Conservation (phyloP, 2,329 filamentous ascomycete species). For the Curvularia verruculosa region DNA sequence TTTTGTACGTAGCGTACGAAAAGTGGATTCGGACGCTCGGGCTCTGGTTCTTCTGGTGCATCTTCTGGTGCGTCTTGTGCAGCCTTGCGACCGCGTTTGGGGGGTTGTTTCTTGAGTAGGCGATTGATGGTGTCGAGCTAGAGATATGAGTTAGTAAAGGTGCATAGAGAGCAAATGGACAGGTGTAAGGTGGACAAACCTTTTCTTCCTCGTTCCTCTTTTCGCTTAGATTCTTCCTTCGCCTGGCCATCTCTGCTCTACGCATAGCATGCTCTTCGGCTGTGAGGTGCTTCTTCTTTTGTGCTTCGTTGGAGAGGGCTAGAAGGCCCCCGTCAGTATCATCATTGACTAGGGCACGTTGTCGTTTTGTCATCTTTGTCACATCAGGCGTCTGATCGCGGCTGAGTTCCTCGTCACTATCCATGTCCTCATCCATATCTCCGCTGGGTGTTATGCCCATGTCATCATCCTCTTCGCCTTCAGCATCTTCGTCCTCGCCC, state of each 20-base stretch:
- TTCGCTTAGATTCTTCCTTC: constrained; percentile 75
- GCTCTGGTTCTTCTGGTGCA: constrained; percentile 54
- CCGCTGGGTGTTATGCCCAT: constrained; percentile 43
- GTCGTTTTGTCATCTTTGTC: constrained; percentile 71
- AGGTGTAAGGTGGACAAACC: constrained; percentile 49
- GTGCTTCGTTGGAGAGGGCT: constrained; percentile 68
- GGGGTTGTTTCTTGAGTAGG: constrained; percentile 82
- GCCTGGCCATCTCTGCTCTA: constrained; percentile 73
- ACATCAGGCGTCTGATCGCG: constrained; percentile 66
- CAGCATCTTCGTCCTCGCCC: constrained; percentile 52
- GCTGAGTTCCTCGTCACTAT: constrained; percentile 62
- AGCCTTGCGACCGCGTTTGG: constrained; percentile 66
- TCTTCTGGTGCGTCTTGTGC: constrained; percentile 55
- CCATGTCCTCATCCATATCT: constrained; percentile 50
- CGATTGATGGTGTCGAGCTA: constrained; percentile 93
- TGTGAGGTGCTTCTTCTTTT: constrained; percentile 74
- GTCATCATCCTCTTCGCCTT: constrained; percentile 51
- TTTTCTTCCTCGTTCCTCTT: constrained; percentile 82
- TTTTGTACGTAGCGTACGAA: constrained; percentile 75
- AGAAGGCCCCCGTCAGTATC: constrained; percentile 56
- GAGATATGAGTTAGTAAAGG: constrained; percentile 16
- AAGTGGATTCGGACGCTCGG: constrained; percentile 62
- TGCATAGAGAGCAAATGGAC: background rate
- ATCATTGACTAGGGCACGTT: constrained; percentile 64
- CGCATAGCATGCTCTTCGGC: constrained; percentile 76